These are phyloP conservation scores for Metschnikowia baotianmanensis DNA, from an alignment of 805 yeast genomes.

Conservation along the genomic window DNA sequence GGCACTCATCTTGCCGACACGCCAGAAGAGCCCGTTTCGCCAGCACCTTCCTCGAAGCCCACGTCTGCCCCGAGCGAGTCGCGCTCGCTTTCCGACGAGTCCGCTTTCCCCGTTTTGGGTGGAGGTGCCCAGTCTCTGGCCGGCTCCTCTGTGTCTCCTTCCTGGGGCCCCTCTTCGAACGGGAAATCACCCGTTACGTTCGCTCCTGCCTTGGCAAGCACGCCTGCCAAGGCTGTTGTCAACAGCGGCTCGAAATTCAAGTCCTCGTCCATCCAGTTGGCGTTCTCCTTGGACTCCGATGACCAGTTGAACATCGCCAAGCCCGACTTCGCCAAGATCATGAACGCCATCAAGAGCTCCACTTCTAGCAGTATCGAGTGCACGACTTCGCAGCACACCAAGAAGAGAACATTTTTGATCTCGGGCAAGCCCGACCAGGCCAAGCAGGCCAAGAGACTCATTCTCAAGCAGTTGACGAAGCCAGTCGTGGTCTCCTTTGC, in stretches of 20 bases:
- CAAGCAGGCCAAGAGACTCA: conserved; percentile 66
- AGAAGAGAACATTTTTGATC: conserved; percentile 78
- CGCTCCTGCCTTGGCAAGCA: conserved; percentile 17
- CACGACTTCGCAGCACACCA: conserved; percentile 70
- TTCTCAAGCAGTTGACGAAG: conserved; percentile 72
- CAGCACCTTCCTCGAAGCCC: conserved; percentile 2
- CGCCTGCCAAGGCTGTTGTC: conserved; percentile 4
- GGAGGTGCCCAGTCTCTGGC: conserved; percentile 28
- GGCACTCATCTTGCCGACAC: conserved; percentile 24
- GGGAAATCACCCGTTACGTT: conserved; percentile 22
- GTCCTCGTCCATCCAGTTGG: conserved; percentile 68
- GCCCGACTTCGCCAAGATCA: conserved; percentile 65
- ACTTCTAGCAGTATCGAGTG: conserved; percentile 74
- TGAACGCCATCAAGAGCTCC: conserved; percentile 57
- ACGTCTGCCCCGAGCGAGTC: conserved; percentile 11
- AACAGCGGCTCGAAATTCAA: conserved; percentile 29
- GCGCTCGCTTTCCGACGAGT: conserved; percentile 48
- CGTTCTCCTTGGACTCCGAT: conserved; percentile 69
- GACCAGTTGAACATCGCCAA: conserved; percentile 63
- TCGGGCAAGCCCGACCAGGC: conserved; percentile 71
- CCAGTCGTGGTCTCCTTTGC: conserved; percentile 60
- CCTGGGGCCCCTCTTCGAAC: conserved; percentile 41
- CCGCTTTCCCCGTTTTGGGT: conserved; percentile 68
- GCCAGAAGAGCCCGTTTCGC: conserved; percentile 12
- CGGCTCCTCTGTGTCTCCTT: conserved; percentile 26